A percentile compares a stretch with the other conserved stretches of the same genome.
Evolutionary conservation across 345 rosid genomes (phyloP).

Genomic region (Populus nigra): DNA sequence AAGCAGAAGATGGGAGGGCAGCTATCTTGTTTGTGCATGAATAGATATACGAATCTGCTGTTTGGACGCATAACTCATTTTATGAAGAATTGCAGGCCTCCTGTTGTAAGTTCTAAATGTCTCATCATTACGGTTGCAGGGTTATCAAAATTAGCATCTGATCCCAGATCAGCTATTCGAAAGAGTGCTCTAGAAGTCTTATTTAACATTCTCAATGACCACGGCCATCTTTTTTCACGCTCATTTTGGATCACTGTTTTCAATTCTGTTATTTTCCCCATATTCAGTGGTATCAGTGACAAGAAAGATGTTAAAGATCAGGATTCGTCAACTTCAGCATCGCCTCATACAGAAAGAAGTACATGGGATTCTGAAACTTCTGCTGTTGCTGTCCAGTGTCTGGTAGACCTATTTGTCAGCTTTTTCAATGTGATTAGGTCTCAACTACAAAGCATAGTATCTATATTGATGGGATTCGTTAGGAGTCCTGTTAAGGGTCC

Average conservation of each 20-base stretch:
- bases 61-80: neutral
- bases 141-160: slow-evolving; percentile 73
- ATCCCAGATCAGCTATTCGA: slow-evolving; percentile 75
- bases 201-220: slow-evolving; percentile 91
- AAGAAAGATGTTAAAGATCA: slow-evolving; percentile 49
- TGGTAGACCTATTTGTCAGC: slow-evolving; percentile 66
- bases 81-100: neutral
- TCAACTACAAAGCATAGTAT: slow-evolving; percentile 61
- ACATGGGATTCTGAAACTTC: slow-evolving; percentile 82
- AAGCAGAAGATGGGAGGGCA: neutral
- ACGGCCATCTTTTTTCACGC: slow-evolving; percentile 84
- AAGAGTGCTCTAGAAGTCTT: slow-evolving; percentile 91
- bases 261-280: slow-evolving; percentile 57
- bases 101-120: neutral
- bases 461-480: slow-evolving; percentile 62
- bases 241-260: slow-evolving; percentile 67
- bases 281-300: slow-evolving; percentile 47
- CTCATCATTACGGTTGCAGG: slow-evolving; percentile 53
- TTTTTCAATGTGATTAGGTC: slow-evolving; percentile 58
- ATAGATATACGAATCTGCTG: neutral
- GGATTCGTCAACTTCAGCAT: slow-evolving; percentile 36
- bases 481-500: slow-evolving; percentile 75
- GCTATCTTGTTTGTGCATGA: neutral
- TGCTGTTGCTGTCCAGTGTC: slow-evolving; percentile 62
- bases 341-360: slow-evolving; percentile 46